Evolutionary conservation across 1,284 basidiomycete genomes (phyloP), one percentile per base, ranked within the genome.

Genomic region (Ceratobasidium sp.): DNA sequence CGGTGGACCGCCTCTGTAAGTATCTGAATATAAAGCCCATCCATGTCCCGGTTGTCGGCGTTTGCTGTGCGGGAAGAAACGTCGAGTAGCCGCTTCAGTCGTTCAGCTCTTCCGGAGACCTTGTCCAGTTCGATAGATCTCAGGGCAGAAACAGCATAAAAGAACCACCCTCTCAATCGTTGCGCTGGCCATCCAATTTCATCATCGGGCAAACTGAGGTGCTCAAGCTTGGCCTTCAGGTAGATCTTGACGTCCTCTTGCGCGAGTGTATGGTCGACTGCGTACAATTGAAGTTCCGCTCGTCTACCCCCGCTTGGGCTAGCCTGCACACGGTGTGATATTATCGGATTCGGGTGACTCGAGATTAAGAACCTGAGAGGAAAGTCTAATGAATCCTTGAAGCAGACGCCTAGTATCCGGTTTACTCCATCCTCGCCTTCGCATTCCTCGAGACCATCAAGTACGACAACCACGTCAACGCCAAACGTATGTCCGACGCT

Each of bases 371-470:
- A 48, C 44, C 30, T 66, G 41, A 69, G 6, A n/a, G 67, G 67
- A 1, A 70, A n/a, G 23, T 6, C 54, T 3, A 27, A 50, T 10
- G 68, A 7, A 30, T 46, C 30, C 35, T 18, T 5, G 10, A 54
- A 23, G 16, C 41, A n/a, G 27, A 30, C n/a, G n/a, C 44, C 52
- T 8, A 70, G 50, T 8, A 70, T 27, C 3, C 38, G 50, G 48
- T 35, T 30, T 35, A 70, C 68, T 4, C 33, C 68, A 4, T 35
- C n/a, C 3, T 38, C 20, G 35, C 20, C 54, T 2, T 70, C 68
- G 35, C 68, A 70, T 70, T 70, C 54, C 20, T 70, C 68, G 27
- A 70, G 68, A 7, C 35, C 68, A 18, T 70, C 68, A 20, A 70
- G 44, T 1, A 70, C 68, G 6, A 70, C 23, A 14, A 57, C 68